Conservation (phyloP, 1,284 basidiomycete species). For the Heliocybe sulcata region DNA sequence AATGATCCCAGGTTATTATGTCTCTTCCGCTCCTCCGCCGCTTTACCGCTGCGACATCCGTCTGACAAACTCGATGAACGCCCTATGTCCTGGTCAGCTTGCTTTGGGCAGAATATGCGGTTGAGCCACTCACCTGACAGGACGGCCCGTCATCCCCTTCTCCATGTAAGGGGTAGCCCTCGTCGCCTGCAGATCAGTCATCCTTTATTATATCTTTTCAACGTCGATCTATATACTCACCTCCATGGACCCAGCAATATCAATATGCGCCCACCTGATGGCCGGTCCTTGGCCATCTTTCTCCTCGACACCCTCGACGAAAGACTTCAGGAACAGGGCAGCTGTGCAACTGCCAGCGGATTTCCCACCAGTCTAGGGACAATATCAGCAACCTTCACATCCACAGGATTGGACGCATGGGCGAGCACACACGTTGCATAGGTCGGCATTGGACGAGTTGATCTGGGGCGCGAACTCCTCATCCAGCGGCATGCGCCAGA, state of each 20-base stretch:
- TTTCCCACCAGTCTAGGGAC: slow-evolving; percentile 56
- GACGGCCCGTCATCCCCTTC: slow-evolving; percentile 76
- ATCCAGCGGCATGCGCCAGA: slow-evolving; percentile 83
- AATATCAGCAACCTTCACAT: too few species aligned
- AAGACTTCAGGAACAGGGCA: slow-evolving; percentile 81
- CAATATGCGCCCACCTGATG: slow-evolving; percentile 76
- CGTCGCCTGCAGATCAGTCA: slow-evolving; percentile 32
- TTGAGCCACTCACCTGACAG: slow-evolving; percentile 49
- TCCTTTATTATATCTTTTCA: neutral
- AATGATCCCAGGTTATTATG: neutral
- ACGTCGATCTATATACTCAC: slow-evolving; percentile 17
- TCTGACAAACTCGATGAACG: slow-evolving; percentile 18
- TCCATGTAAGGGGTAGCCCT: slow-evolving; percentile 58
- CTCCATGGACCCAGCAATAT: slow-evolving; percentile 84
- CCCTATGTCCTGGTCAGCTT: slow-evolving; percentile 12
- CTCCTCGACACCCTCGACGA: slow-evolving; percentile 68
- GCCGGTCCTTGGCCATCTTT: slow-evolving; percentile 37
- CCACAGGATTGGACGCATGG: too few species aligned
- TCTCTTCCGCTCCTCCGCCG: neutral
- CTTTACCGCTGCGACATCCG: neutral
- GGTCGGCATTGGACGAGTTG: slow-evolving; percentile 70
- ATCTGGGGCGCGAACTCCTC: slow-evolving; percentile 79
- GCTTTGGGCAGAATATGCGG: neutral
- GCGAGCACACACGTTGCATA: slow-evolving; percentile 64
- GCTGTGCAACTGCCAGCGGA: slow-evolving; percentile 78